These are phyloP conservation scores for Penicillium dipodomyicola DNA, from an alignment of 495 filamentous ascomycete genomes.

Conservation along the genomic window DNA sequence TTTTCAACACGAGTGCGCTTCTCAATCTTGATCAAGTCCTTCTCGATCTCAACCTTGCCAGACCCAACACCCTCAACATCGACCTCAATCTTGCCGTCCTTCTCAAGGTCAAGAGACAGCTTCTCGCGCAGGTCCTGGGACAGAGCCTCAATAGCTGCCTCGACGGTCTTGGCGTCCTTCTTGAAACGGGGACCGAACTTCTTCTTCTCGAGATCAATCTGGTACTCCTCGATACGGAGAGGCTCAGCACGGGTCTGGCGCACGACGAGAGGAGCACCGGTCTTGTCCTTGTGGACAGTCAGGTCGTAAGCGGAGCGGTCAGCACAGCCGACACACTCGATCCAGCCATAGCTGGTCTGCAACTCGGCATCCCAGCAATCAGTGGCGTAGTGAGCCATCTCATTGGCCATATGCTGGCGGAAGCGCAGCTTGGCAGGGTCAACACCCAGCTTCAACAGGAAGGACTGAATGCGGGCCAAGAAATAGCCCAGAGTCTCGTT, in stretches of 20 bases:
- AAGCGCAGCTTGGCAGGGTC: constrained; percentile 74
- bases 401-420: constrained; percentile 79
- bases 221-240: constrained; percentile 67
- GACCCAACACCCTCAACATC: constrained; percentile 61
- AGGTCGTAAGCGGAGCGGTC: constrained; percentile 80
- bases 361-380: constrained; percentile 88
- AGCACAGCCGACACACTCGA: constrained; percentile 83
- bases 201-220: constrained; percentile 77
- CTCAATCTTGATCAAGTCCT: constrained; percentile 68
- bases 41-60: constrained; percentile 67
- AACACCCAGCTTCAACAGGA: constrained; percentile 67
- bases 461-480: constrained; percentile 72
- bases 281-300: constrained; percentile 75
- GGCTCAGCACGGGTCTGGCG: constrained; percentile 66
- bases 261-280: constrained; percentile 71
- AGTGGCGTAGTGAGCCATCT: constrained; percentile 81
- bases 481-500: constrained; percentile 91
- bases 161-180: constrained; percentile 74
- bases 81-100: constrained; percentile 64
- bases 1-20: constrained; percentile 67
- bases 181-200: constrained; percentile 78
- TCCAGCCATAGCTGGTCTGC: constrained; percentile 76
- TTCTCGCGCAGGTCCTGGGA: constrained; percentile 69
- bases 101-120: constrained; percentile 60
- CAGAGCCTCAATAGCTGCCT: constrained; percentile 64